Conservation (phyloP, 805 yeast genomes). For the Ogataea salicorniae region DNA sequence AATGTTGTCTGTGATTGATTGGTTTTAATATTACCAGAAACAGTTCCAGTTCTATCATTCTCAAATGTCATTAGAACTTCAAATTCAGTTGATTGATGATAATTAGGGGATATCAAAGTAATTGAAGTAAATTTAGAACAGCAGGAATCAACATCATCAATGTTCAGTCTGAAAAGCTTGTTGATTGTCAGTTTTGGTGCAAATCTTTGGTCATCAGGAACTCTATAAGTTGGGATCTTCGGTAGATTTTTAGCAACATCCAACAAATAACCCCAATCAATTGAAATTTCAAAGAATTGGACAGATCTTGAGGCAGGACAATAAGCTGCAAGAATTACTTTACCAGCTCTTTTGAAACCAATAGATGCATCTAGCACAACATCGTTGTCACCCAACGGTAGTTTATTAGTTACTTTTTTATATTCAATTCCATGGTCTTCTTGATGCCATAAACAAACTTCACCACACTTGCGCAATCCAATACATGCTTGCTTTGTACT, state of each 20-base stretch:
- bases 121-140: conserved; percentile 30
- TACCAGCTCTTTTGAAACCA: conserved; percentile 47
- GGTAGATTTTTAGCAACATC: conserved; percentile 43
- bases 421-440: conserved; percentile 59
- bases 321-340: conserved; percentile 38
- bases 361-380: conserved; percentile 37
- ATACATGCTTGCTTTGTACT: conserved; percentile 66
- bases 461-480: conserved; percentile 59
- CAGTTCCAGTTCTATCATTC: conserved; percentile 12
- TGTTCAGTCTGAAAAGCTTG: conserved; percentile 27
- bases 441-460: conserved; percentile 55
- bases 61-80: conserved; percentile 44
- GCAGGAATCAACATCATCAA: conserved; percentile 27
- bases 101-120: conserved; percentile 42
- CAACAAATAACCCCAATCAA: conserved; percentile 54
- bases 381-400: conserved; percentile 29
- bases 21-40: conserved; percentile 6
- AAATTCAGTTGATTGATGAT: conserved; percentile 35
- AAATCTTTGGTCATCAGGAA: conserved; percentile 40
- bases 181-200: conserved; percentile 36
- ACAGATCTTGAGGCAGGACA: conserved; percentile 34
- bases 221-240: conserved; percentile 43
- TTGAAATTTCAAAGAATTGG: conserved; percentile 35
- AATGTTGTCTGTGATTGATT: conserved; percentile 17
- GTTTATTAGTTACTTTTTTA: conserved; percentile 29